Evolutionary conservation across 2,329 filamentous ascomycete species (phyloP).

Genomic region (Pseudogymnoascus sp.): DNA sequence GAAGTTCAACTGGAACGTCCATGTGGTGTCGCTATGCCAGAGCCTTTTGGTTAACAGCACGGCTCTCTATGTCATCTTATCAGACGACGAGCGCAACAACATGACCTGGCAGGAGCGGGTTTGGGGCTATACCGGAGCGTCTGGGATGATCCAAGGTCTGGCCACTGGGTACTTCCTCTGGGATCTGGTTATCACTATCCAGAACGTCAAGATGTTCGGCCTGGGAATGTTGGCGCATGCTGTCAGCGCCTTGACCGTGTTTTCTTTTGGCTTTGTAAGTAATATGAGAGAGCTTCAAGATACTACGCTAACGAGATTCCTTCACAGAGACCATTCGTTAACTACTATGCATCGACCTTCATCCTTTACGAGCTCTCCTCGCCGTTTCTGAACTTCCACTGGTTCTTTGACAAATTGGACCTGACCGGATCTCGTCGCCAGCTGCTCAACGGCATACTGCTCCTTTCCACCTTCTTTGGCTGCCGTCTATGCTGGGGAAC

Average conservation of each 20-base stretch:
- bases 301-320: background rate
- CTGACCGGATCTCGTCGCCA: conserved; percentile 68
- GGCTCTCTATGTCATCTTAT: conserved; percentile 64
- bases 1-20: conserved; percentile 72
- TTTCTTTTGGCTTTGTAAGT: conserved; percentile 71
- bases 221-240: conserved; percentile 60
- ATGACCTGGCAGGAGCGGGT: conserved; percentile 62
- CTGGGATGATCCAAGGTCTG: conserved; percentile 65
- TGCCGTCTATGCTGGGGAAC: conserved; percentile 72
- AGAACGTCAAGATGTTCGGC: conserved; percentile 59
- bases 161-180: conserved; percentile 78
- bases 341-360: conserved; percentile 73
- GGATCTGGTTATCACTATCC: conserved; percentile 64
- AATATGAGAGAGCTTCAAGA: background rate
- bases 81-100: conserved; percentile 55
- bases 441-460: conserved; percentile 66
- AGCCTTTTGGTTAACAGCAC: conserved; percentile 61
- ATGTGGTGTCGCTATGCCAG: conserved; percentile 77
- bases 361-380: conserved; percentile 83
- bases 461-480: conserved; percentile 66
- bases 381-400: conserved; percentile 80
- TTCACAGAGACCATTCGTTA: conserved; percentile 68
- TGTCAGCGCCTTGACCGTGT: conserved; percentile 63
- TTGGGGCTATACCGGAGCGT: conserved; percentile 67
- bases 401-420: conserved; percentile 82